These are phyloP conservation scores for Colletotrichum sansevieriae DNA, from an alignment of 2,329 filamentous ascomycete species.

Conservation along the genomic window DNA sequence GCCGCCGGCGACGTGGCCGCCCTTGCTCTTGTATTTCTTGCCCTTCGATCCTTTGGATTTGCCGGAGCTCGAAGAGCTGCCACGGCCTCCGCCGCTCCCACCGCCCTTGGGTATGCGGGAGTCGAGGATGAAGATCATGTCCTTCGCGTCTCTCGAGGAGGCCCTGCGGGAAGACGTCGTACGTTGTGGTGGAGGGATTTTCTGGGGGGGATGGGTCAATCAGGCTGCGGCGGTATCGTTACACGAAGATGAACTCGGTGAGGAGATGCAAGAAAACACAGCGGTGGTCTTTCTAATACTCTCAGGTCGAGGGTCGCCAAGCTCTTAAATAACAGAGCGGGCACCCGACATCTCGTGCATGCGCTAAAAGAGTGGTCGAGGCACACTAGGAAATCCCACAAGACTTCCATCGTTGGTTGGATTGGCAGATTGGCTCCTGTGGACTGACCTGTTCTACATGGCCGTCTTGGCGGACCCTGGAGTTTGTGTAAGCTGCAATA, in stretches of 20 bases:
- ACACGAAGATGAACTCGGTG: not conserved
- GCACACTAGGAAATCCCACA: constrained; percentile 4
- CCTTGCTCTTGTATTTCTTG: constrained; percentile 30
- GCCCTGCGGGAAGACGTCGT: not conserved
- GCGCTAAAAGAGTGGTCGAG: not conserved
- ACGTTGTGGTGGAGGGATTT: not conserved
- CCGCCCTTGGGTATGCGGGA: constrained; percentile 37
- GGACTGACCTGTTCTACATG: not conserved
- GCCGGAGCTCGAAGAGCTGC: constrained; percentile 7
- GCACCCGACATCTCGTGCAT: not conserved
- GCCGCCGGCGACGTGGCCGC: constrained; percentile 18
- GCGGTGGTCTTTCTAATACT: not conserved
- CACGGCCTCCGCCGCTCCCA: constrained; percentile 10
- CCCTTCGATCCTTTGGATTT: constrained; percentile 12
- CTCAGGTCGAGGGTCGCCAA: not conserved
- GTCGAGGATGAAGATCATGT: constrained; percentile 32
- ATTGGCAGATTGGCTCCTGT: not conserved
- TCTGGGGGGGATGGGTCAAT: not conserved
- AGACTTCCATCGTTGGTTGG: not conserved
- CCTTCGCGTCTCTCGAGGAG: not conserved
- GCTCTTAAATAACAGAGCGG: constrained; percentile 17
- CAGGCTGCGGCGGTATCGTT: constrained; percentile 3
- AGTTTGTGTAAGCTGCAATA: not conserved
- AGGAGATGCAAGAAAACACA: not conserved
- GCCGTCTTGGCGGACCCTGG: constrained; percentile 3